A percentile compares a stretch with the other conserved stretches of the same genome.
These are phyloP conservation scores for Calonectria naviculata DNA, from an alignment of 2,329 filamentous ascomycete genomes.

Conservation along the genomic window DNA sequence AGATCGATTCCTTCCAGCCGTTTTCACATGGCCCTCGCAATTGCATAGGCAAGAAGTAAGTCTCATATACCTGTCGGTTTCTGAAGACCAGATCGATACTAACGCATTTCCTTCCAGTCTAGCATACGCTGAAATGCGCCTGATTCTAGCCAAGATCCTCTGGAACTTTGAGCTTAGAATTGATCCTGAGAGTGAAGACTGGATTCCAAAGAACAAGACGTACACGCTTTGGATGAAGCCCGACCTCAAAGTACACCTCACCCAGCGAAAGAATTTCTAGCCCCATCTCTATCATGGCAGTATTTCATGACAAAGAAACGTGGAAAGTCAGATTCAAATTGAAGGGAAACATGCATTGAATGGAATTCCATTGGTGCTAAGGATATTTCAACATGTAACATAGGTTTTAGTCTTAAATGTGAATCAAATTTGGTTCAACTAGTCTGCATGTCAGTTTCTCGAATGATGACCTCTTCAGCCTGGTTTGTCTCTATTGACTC, in stretches of 20 bases:
- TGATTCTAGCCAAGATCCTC: background rate
- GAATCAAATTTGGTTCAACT: too few species aligned
- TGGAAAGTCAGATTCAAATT: too few species aligned
- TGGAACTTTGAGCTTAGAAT: background rate
- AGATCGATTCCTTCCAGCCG: constrained; percentile 6
- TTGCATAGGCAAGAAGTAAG: constrained; percentile 22
- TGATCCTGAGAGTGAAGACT: background rate
- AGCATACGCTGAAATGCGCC: background rate
- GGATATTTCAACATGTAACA: too few species aligned
- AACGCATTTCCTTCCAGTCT: background rate
- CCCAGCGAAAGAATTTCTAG: background rate
- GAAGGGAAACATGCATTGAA: too few species aligned
- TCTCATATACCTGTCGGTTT: background rate
- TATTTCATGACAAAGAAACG: too few species aligned
- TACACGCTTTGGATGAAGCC: background rate
- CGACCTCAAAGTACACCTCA: background rate
- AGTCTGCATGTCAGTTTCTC: too few species aligned
- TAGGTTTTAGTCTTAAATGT: too few species aligned
- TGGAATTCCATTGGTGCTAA: too few species aligned
- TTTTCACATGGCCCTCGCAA: constrained; percentile 20
- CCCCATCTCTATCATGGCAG: too few species aligned
- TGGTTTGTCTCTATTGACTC: too few species aligned
- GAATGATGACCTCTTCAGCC: too few species aligned
- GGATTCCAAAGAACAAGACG: background rate
- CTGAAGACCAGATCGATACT: background rate